phyloP scores from a whole-genome alignment of 441 rosid species.

The Pelargonium australe region DNA sequence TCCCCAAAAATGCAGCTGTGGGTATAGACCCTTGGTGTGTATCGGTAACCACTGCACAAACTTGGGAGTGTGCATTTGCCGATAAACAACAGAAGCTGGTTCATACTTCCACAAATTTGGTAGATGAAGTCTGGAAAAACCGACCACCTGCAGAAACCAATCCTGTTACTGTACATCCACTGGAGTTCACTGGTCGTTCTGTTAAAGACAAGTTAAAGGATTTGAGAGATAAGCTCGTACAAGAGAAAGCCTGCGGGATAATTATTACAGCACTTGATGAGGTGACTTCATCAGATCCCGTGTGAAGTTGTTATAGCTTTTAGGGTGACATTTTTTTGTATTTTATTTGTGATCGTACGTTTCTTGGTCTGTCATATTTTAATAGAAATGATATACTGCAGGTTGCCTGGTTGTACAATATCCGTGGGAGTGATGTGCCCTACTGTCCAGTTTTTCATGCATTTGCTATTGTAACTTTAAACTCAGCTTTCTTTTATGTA shows the following conservation, averaged over 20 bases:
- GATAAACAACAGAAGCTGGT: slow-evolving; percentile 66
- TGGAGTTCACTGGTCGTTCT: slow-evolving; percentile 68
- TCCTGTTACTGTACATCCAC: slow-evolving; percentile 59
- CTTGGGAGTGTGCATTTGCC: slow-evolving; percentile 61
- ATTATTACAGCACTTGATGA: slow-evolving; percentile 82
- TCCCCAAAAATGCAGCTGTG: slow-evolving; percentile 54
- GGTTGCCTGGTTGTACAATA: slow-evolving; percentile 98
- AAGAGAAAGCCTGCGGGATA: slow-evolving; percentile 52
- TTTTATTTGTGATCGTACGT: neutral
- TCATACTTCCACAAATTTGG: slow-evolving; percentile 67
- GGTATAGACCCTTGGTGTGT: slow-evolving; percentile 90
- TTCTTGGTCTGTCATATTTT: neutral
- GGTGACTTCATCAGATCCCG: slow-evolving; percentile 33
- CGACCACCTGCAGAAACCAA: slow-evolving; percentile 58
- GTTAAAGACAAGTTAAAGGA: slow-evolving; percentile 56
- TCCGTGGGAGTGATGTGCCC: slow-evolving; percentile 88
- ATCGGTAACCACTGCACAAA: slow-evolving; percentile 68
- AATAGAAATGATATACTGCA: slow-evolving; percentile 27
- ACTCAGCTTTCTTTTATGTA: slow-evolving; percentile 68
- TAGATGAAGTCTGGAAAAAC: slow-evolving; percentile 76
- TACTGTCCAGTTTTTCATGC: slow-evolving; percentile 94
- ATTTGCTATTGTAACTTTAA: slow-evolving; percentile 66
- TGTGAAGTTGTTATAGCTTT: slow-evolving; percentile 4
- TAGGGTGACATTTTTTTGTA: neutral
- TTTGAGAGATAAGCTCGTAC: slow-evolving; percentile 56